These are phyloP conservation scores for Puccinellia tenuiflora DNA, from an alignment of 176 grass and related monocot species.

Conservation along the genomic window DNA sequence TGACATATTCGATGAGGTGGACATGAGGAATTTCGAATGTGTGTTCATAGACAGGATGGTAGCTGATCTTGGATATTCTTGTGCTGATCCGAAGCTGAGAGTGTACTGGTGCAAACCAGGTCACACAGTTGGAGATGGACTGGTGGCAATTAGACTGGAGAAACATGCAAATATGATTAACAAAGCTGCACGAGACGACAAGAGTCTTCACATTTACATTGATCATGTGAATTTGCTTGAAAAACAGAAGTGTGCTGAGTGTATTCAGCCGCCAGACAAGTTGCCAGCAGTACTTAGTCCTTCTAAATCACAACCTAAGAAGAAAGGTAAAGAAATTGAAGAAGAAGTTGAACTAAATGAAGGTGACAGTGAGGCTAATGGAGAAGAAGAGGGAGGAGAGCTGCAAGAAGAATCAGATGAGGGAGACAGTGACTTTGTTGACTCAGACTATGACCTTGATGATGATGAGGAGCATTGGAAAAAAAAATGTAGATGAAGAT, in stretches of 20 bases:
- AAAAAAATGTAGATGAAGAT: not conserved
- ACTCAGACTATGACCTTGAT: not conserved
- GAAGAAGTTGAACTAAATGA: not conserved
- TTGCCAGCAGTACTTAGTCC: not conserved
- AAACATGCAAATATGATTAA: not conserved
- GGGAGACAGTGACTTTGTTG: not conserved
- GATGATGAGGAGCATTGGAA: not conserved
- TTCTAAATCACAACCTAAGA: not conserved
- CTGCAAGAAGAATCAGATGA: not conserved
- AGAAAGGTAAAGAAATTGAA: not conserved
- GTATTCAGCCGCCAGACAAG: no score
- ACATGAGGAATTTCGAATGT: not conserved
- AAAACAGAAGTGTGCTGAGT: not conserved
- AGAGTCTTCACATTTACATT: not conserved
- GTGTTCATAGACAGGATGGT: no score
- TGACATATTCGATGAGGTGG: not conserved
- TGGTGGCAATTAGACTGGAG: not conserved
- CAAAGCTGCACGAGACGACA: not conserved
- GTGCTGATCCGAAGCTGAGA: not conserved
- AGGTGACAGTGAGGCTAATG: no score
- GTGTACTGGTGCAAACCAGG: not conserved
- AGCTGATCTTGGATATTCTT: not conserved
- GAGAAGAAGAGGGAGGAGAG: no score
- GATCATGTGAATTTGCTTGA: not conserved
- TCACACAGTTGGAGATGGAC: not conserved